Percentiles rank a stretch among this genome's conserved stretches.
Conservation (phyloP, 306 rosid genomes). For the Sicyos baderoa region DNA sequence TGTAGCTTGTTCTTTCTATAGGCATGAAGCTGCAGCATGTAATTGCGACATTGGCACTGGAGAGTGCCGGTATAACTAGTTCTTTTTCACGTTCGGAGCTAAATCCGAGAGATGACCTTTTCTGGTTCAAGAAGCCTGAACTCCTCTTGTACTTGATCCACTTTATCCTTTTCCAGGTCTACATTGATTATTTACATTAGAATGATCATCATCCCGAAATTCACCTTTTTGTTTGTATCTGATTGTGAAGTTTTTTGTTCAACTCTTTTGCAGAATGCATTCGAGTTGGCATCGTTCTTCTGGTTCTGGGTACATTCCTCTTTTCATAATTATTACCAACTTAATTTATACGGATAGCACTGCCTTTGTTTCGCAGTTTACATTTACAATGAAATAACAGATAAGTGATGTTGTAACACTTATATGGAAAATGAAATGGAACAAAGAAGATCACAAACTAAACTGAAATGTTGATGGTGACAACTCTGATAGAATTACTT, state of each 20-base stretch:
- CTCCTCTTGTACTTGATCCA: conserved; percentile 79
- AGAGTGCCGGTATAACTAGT: conserved; percentile 64
- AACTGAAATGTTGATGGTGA: too few relatives aligned
- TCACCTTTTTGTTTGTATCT: conserved; percentile 9
- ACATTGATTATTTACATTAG: background rate
- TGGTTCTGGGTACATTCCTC: conserved; percentile 85
- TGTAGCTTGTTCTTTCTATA: conserved; percentile 78
- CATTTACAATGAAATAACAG: background rate
- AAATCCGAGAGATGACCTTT: conserved; percentile 95
- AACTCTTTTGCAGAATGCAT: conserved; percentile 65
- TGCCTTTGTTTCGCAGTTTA: background rate
- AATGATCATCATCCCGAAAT: background rate
- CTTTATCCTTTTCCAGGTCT: conserved; percentile 90
- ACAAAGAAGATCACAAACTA: background rate
- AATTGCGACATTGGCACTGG: conserved; percentile 83
- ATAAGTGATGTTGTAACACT: background rate
- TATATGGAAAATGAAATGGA: background rate
- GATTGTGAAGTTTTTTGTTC: conserved; percentile 10
- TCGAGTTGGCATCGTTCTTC: conserved; percentile 93
- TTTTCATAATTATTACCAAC: background rate
- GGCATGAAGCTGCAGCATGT: conserved; percentile 88
- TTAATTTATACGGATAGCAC: background rate
- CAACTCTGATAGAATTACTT: too few relatives aligned
- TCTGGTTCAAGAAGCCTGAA: conserved; percentile 95
- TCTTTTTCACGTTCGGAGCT: conserved; percentile 44